A percentile compares a stretch with the other conserved stretches of the same genome.
Conservation (phyloP, 345 rosid species). For the Gynandropsis gynandra region DNA sequence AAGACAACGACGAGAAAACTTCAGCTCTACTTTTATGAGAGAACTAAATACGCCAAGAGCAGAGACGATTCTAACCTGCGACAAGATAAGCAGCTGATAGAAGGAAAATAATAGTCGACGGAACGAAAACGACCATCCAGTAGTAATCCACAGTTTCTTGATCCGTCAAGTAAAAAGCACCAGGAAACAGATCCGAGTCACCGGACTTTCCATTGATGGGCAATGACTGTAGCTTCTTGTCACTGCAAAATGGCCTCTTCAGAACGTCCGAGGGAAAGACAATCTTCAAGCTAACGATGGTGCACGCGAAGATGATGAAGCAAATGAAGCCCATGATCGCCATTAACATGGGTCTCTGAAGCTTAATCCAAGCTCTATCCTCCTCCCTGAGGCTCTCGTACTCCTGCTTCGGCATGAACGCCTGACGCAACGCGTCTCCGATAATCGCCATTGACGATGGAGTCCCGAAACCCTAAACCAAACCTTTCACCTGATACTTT, state of each 20-base stretch:
- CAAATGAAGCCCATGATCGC: conserved; percentile 30
- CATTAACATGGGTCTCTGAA: conserved; percentile 47
- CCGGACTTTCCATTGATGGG: conserved; percentile 43
- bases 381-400: conserved; percentile 79
- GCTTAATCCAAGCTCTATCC: conserved; percentile 69
- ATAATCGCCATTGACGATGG: conserved; percentile 53
- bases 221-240: conserved; percentile 46
- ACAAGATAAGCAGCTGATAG: conserved; percentile 61
- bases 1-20: conserved; percentile 5
- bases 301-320: conserved; percentile 41
- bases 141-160: conserved; percentile 82
- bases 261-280: conserved; percentile 55
- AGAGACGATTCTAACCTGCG: conserved; percentile 42
- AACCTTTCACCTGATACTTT: not conserved
- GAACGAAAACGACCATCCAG: conserved; percentile 81
- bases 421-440: conserved; percentile 80
- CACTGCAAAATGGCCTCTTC: conserved; percentile 71
- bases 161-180: conserved; percentile 82
- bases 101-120: conserved; percentile 54
- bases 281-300: conserved; percentile 62
- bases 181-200: conserved; percentile 53
- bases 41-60: not conserved
- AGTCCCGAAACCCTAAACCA: not conserved
- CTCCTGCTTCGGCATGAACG: conserved; percentile 85
- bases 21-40: not conserved